Conservation (phyloP, 257 asterid genomes). For the Asclepias syriaca region DNA sequence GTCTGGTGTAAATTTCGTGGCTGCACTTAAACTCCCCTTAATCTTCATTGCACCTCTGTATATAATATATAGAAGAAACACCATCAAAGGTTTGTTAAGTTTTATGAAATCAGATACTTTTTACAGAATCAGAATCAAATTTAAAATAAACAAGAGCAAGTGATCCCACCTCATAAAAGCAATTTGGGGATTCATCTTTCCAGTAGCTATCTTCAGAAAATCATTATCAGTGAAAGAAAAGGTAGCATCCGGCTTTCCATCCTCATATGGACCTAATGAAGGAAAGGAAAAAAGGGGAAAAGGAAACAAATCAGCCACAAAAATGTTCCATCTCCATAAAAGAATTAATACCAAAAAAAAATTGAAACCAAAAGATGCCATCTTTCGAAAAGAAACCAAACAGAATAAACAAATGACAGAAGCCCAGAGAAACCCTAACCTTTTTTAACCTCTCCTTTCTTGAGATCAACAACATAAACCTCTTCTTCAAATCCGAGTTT, state of each 20-base stretch:
- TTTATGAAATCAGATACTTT: neutral
- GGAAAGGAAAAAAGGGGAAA: neutral
- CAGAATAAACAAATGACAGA: neutral
- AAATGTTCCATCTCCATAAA: neutral
- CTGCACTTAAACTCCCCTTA: conserved; percentile 88
- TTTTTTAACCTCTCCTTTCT: conserved; percentile 86
- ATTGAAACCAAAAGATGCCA: neutral
- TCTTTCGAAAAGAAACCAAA: neutral
- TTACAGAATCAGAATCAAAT: neutral
- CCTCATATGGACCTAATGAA: conserved; percentile 62
- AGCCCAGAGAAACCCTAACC: conserved; percentile 41
- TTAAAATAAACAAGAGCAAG: conserved; percentile 12
- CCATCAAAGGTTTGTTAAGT: neutral
- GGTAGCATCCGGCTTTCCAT: conserved; percentile 91
- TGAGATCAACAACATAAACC: conserved; percentile 78
- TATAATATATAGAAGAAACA: neutral
- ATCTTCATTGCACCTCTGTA: conserved; percentile 81
- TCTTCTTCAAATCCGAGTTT: conserved; percentile 79
- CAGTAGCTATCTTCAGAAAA: conserved; percentile 38
- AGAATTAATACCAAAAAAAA: neutral
- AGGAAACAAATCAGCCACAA: neutral
- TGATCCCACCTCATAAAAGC: conserved; percentile 53
- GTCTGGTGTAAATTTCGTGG: conserved; percentile 91
- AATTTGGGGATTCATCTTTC: conserved; percentile 53
- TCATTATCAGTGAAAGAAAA: conserved; percentile 86